Conservation (phyloP, 768 basidiomycete species). For the Podaxis sp. region DNA sequence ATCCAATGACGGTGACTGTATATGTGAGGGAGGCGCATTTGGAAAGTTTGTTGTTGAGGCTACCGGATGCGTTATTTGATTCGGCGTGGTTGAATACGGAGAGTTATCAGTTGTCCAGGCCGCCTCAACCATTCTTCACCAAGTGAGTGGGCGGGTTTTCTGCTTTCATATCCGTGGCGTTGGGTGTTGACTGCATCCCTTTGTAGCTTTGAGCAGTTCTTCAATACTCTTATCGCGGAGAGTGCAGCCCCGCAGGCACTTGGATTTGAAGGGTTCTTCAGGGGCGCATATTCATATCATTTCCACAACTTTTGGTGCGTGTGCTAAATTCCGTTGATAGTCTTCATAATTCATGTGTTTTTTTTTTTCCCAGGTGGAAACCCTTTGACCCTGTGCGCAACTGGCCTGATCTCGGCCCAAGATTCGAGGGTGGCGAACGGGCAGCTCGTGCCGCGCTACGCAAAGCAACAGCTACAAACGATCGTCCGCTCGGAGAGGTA, state of each 20-base stretch:
- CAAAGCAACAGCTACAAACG: neutral
- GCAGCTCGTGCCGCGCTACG: conserved; percentile 48
- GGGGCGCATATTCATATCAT: conserved; percentile 93
- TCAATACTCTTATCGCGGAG: conserved; percentile 70
- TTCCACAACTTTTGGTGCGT: conserved; percentile 91
- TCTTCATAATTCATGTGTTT: neutral
- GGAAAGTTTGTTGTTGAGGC: conserved; percentile 78
- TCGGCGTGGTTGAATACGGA: conserved; percentile 97
- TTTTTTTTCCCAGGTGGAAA: conserved; percentile 65
- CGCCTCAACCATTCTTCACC: conserved; percentile 92
- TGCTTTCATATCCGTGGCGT: neutral
- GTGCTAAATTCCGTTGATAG: neutral
- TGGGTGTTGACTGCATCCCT: conserved; percentile 1
- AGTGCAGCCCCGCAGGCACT: conserved; percentile 84
- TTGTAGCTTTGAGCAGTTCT: conserved; percentile 83
- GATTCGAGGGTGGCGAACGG: conserved; percentile 75
- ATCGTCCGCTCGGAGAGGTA: conserved; percentile 23
- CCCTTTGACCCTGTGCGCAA: conserved; percentile 93
- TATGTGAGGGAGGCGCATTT: conserved; percentile 90
- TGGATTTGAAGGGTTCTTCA: conserved; percentile 96
- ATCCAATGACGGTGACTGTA: conserved; percentile 91
- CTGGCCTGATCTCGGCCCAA: conserved; percentile 89
- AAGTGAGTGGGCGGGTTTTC: conserved; percentile 63
- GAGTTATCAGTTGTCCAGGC: conserved; percentile 86
- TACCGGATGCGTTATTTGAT: conserved; percentile 96